Base-by-base conservation (phyloP, 202 grass and related monocot species). In the Schoenoplectus triqueter region DNA sequence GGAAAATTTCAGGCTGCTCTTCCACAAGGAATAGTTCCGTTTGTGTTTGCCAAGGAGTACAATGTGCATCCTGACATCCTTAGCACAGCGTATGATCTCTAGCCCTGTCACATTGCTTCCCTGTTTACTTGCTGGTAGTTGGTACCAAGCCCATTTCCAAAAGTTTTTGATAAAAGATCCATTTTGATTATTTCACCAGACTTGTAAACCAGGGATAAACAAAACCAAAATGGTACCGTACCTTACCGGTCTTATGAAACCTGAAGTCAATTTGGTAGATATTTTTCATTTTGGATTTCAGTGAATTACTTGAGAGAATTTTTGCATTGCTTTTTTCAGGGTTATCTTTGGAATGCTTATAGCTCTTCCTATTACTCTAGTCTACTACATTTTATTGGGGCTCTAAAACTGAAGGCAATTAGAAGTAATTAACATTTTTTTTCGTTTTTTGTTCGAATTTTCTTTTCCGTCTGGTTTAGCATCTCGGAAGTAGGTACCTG, bases 1-100 rank as follows among this genome's bases (percentile, higher is more conserved):
- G 22, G 14, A 20, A 49, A 83, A 85, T 49, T 86, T 75, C 92
- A 97, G 94, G 94, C 94, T 18, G 92, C 94, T 80, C 92, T 97
- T 14, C 94, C 94, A 11, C 92, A 94, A 88, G 94, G 92, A 46
- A 92, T 97, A 46, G 92, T 97, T 65, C 90, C 94, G 2, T 94
- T 97, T 47, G 94, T 97, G 49, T 97, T 94, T 56, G 94, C 94
- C 61, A 97, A 97, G 87, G 94, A 97, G 81, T 94, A 97, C 73
- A 92, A 92, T 15, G 92, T 97, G 44, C 90, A 97, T 78, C 90
- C 94, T 17, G 77, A 94, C 57, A 90, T 97, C 10, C 82, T 97
- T 2, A 97, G 92, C 92, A 97, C 94, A 82, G 90, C 88, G 94
- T 97, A 90, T 55, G 70, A 69, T 77, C 67, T 69, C 69, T 68